Evolutionary conservation across 305 asterid genomes (phyloP).

Genomic region (Fraxinus floribunda): DNA sequence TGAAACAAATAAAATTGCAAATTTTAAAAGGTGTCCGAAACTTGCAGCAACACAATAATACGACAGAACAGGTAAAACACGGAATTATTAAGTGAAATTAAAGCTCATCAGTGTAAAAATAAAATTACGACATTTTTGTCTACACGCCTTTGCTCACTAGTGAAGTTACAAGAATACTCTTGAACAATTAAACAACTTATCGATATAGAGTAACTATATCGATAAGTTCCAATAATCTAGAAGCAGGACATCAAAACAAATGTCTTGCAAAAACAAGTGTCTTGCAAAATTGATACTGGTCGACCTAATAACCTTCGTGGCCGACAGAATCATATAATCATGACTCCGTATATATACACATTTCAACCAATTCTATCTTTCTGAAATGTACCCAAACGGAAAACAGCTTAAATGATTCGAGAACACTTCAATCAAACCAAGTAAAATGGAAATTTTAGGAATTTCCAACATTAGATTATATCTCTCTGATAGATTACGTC

Average conservation of each 20-base stretch:
- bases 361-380: background rate
- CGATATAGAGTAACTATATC: slow-evolving; percentile 13
- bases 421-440: slow-evolving; percentile 20
- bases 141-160: background rate
- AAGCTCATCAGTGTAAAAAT: background rate
- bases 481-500: background rate
- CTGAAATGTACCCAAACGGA: slow-evolving; percentile 3
- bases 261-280: slow-evolving; percentile 12
- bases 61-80: background rate
- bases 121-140: background rate
- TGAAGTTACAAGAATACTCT: background rate
- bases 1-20: background rate
- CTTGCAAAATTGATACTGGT: background rate
- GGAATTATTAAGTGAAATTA: background rate
- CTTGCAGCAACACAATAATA: background rate
- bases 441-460: background rate
- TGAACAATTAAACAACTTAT: background rate
- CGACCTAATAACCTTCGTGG: background rate
- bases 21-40: background rate
- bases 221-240: background rate
- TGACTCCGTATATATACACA: background rate
- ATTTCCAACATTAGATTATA: background rate
- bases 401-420: background rate
- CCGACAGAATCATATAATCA: background rate
- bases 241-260: slow-evolving; percentile 16